Conservation (phyloP, 2,329 filamentous ascomycete species). For the Karstenula rhodostoma region DNA sequence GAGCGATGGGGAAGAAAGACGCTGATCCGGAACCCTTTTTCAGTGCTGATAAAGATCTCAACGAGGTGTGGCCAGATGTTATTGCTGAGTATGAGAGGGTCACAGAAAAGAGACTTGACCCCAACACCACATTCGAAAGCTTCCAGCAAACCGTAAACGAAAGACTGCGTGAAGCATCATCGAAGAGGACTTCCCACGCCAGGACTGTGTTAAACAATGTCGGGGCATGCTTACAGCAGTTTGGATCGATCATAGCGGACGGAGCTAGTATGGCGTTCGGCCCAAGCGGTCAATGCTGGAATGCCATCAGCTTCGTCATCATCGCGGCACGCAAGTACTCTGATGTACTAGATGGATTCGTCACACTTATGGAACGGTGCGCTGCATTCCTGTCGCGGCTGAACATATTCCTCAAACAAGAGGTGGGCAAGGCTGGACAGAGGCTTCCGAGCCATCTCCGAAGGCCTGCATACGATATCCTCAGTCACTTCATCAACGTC, state of each 20-base stretch:
- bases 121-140: constrained; percentile 9
- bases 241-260: constrained; percentile 19
- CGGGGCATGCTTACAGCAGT: constrained; percentile 14
- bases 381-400: constrained; percentile 20
- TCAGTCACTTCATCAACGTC: constrained; percentile 16
- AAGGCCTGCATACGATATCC: constrained; percentile 15
- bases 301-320: constrained; percentile 26
- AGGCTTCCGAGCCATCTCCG: constrained; percentile 12
- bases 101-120: constrained; percentile 20
- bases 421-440: not conserved
- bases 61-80: constrained; percentile 22
- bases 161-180: not conserved
- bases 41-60: constrained; percentile 21
- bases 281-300: constrained; percentile 25
- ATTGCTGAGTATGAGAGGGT: constrained; percentile 21
- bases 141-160: constrained; percentile 19
- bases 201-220: constrained; percentile 16
- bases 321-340: constrained; percentile 12
- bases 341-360: constrained; percentile 23
- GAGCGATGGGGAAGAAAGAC: not conserved
- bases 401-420: constrained; percentile 14
- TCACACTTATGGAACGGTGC: constrained; percentile 26
- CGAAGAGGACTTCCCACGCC: constrained; percentile 15
- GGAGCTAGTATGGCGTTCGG: constrained; percentile 20
- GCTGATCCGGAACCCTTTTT: not conserved